Base-by-base conservation (phyloP, 805 yeast genomes). In the Suhomyces pyralidae region DNA sequence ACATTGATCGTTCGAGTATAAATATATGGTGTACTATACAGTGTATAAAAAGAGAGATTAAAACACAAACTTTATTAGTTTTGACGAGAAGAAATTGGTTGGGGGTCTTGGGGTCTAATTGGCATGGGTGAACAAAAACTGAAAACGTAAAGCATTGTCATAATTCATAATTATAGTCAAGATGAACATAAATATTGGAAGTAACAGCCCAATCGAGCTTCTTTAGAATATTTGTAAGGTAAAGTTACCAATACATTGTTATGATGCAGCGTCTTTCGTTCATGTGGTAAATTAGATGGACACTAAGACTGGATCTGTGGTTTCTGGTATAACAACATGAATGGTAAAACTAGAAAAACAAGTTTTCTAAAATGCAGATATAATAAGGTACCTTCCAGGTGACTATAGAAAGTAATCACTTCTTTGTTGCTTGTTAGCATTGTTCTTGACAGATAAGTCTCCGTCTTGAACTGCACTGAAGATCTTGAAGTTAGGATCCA, bases 381-480 rank as follows among this genome's bases (percentile, higher is more conserved):
- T 19, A 24, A 15, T 24, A 19, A 24, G 30, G 45, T 42, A 20
- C 22, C 7, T 42, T 43, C 43, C 49, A 34, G 22, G 20, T 10
- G 38, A 48, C 54, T 55, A 74, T 52, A 76, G 70, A 63, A 76
- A 76, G 60, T 76, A 76, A 61, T 76, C 80, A 59, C 77, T 70
- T 58, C 79, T 70, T 61, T 74, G 78, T 61, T 72, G 78, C 56
- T 74, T 75, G 48, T 51, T 65, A 40, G 70, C 61, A 54, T 67
- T 73, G 54, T 71, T 69, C 56, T 74, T 74, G 6, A 69, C 74
- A 15, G 67, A 64, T 53, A 74, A 60, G 59, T 74, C 80, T 40
- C 90, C 96, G 67, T 90, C 97, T 56, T 94, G 96, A 45, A 93
- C 99, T 9, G 98, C 98, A 62, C 90, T 85, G 71, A 94, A 94